phyloP scores from a whole-genome alignment of 768 basidiomycete species.

The Lactarius hatsudake region DNA sequence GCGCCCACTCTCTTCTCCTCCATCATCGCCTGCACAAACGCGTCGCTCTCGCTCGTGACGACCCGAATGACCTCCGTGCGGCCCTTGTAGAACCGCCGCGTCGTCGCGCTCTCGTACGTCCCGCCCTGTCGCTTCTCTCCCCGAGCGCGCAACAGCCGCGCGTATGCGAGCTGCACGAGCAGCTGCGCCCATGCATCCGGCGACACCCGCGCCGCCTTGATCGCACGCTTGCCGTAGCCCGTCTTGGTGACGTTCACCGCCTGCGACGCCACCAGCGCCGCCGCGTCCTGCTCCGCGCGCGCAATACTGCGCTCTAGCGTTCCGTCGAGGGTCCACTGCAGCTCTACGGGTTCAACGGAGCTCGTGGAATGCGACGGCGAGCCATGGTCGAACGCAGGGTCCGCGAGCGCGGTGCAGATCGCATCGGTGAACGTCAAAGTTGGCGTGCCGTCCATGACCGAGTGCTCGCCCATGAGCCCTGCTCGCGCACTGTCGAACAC shows the following conservation, averaged over 20 bases:
- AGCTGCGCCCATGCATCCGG: slow-evolving; percentile 96
- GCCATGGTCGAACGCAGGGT: slow-evolving; percentile 65
- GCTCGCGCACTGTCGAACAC: slow-evolving; percentile 79
- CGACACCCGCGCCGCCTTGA: slow-evolving; percentile 85
- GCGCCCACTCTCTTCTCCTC: slow-evolving; percentile 38
- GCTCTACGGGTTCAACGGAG: slow-evolving; percentile 43
- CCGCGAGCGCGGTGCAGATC: slow-evolving; percentile 56
- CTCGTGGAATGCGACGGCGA: slow-evolving; percentile 30
- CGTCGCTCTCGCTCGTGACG: slow-evolving; percentile 71
- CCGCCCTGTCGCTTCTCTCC: slow-evolving; percentile 57
- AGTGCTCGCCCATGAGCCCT: slow-evolving; percentile 92
- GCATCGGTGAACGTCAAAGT: slow-evolving; percentile 70
- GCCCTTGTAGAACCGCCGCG: slow-evolving; percentile 84
- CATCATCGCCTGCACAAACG: slow-evolving; percentile 76
- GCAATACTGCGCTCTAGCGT: slow-evolving; percentile 50
- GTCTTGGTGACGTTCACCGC: slow-evolving; percentile 61
- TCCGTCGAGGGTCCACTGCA: slow-evolving; percentile 62
- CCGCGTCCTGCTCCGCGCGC: slow-evolving; percentile 52
- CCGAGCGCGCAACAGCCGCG: slow-evolving; percentile 46
- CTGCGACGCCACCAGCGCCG: slow-evolving; percentile 61
- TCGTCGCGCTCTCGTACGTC: slow-evolving; percentile 94
- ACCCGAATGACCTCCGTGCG: slow-evolving; percentile 93
- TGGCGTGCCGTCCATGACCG: slow-evolving; percentile 88
- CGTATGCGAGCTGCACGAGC: slow-evolving; percentile 87
- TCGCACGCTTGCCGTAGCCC: slow-evolving; percentile 77